A percentile compares a stretch with the other conserved stretches of the same genome.
phyloP scores from a whole-genome alignment of 768 basidiomycete genomes.

The Russula ochroleuca region DNA sequence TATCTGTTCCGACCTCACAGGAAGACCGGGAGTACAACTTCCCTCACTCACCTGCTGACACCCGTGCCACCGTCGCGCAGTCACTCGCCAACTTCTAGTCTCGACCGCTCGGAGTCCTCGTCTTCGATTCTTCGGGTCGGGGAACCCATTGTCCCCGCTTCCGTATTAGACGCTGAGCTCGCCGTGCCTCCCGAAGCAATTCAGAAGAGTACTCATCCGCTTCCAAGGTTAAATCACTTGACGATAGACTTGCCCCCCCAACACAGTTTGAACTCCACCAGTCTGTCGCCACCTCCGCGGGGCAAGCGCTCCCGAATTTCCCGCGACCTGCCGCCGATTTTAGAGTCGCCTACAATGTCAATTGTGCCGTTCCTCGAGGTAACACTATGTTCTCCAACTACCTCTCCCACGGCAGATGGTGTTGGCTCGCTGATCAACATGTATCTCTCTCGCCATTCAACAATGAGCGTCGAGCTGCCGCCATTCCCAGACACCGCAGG shows the following conservation, averaged over 20 bases:
- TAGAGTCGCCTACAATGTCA: background rate
- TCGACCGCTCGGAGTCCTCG: constrained; percentile 1
- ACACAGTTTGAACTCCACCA: background rate
- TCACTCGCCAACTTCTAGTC: constrained; percentile 18
- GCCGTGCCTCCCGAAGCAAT: constrained; percentile 24
- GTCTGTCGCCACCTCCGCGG: constrained; percentile 20
- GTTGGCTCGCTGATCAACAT: constrained; percentile 33
- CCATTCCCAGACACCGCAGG: constrained; percentile 23
- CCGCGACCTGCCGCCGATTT: constrained; percentile 5
- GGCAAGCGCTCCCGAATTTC: constrained; percentile 14
- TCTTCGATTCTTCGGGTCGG: constrained; percentile 1
- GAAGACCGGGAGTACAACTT: constrained; percentile 22
- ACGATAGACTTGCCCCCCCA: background rate
- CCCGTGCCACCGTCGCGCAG: background rate
- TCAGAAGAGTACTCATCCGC: constrained; percentile 20
- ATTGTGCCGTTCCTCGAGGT: background rate
- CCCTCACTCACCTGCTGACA: constrained; percentile 27
- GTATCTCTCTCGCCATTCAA: constrained; percentile 30
- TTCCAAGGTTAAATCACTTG: constrained; percentile 10
- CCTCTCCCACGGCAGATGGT: constrained; percentile 3
- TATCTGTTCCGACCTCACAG: constrained; percentile 15
- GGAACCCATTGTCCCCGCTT: constrained; percentile 28
- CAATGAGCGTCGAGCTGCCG: constrained; percentile 18
- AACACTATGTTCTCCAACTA: background rate
- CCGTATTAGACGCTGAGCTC: constrained; percentile 29